Evolutionary conservation across 192 early-diverging fungal species (phyloP), one percentile per base, ranked within the genome.

Genomic region (Podila horticola): DNA sequence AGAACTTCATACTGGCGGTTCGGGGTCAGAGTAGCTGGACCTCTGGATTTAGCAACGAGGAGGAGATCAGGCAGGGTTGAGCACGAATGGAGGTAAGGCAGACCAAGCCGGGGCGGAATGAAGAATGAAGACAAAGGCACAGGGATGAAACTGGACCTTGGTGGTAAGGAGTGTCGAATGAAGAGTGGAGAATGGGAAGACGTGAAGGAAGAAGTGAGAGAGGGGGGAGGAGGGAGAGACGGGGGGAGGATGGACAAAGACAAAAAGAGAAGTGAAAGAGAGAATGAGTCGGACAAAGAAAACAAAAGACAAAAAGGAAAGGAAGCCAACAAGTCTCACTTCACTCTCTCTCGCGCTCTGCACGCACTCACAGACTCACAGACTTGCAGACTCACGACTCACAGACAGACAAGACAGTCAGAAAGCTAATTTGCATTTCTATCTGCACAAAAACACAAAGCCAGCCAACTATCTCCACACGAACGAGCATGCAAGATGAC

Each of bases 1-100:
- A 94, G 72, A 98, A 98, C 88, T 98, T 98, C 95, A 98, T 97
- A 59, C 26, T 57, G 41, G 13, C 58, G 52, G 2, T 59, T 38
- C 28, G 12, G 0, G 41, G 41, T 45, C 41, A 45, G 41, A 45
- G 41, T 4, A 2, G 41, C 15, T 45, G 29, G n/a, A 29, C 41
- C 41, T 45, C 41, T 45, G 41, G 41, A 41, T 12, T 0, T 41
- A 2, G 38, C 41, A 45, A 45, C 15, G 41, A 69, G 67, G 10
- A 17, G 57, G 30, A 41, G 41, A 28, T 26, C 28, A 45, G 67
- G n/a, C 0, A 22, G 38, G 29, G n/a, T 22, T 19, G 61, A 24
- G 31, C 31, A 22, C n/a, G 38, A 38, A 36, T 9, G 60, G 0
- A 62, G 60, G 17, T 0, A 4, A 45, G 41, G 41, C 41, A 45